Evolutionary conservation across 495 filamentous ascomycete species (phyloP).

Genomic region (Glarea lozoyensis): DNA sequence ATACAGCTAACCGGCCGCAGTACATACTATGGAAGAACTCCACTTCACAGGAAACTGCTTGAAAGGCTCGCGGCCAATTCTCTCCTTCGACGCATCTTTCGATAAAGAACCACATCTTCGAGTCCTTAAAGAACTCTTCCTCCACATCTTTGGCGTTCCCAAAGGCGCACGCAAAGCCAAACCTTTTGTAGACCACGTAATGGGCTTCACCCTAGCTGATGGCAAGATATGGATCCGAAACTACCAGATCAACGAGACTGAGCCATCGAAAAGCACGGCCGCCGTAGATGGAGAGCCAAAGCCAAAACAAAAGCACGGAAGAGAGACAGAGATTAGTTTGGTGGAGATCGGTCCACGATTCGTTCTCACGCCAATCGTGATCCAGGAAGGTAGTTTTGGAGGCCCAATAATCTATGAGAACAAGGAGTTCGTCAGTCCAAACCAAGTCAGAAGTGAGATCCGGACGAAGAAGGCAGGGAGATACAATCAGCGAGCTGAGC

Average conservation of each 20-base stretch:
- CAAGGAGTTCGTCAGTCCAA: constrained; percentile 94
- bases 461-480: constrained; percentile 63
- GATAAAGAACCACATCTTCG: constrained; percentile 61
- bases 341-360: constrained; percentile 95
- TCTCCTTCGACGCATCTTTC: constrained; percentile 86
- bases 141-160: constrained; percentile 90
- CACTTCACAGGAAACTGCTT: constrained; percentile 96
- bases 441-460: constrained; percentile 80
- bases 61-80: constrained; percentile 87
- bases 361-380: constrained; percentile 91
- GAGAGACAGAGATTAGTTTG: constrained; percentile 66
- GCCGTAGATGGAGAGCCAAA: constrained; percentile 13
- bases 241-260: constrained; percentile 86
- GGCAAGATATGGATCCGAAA: constrained; percentile 95
- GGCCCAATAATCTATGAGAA: constrained; percentile 98
- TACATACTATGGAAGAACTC: constrained; percentile 93
- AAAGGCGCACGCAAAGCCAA: constrained; percentile 81
- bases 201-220: constrained; percentile 85
- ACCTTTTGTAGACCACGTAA: constrained; percentile 92
- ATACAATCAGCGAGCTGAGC: constrained; percentile 66
- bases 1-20: constrained; percentile 23
- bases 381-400: constrained; percentile 90
- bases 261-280: constrained; percentile 38
- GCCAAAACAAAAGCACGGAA: constrained; percentile 30
- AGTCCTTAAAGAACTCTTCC: constrained; percentile 78